Conservation (phyloP, 2,329 filamentous ascomycete genomes). For the Paraphaeosphaeria minitans region DNA sequence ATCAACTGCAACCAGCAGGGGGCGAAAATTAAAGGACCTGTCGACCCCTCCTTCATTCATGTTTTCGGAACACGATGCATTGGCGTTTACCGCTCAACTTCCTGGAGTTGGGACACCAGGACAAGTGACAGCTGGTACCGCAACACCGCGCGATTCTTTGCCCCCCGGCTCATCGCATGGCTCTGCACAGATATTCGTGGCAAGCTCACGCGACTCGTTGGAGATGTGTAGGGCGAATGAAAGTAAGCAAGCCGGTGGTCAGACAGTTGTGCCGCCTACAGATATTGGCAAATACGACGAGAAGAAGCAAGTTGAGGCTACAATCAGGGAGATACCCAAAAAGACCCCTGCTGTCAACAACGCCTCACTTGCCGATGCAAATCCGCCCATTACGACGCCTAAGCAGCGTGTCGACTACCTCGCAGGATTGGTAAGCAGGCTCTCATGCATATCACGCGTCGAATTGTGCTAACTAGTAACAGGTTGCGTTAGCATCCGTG, state of each 20-base stretch:
- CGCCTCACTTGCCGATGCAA: background rate
- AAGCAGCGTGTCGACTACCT: conserved; percentile 48
- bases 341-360: background rate
- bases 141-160: background rate
- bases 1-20: background rate
- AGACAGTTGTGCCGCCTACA: no score
- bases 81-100: conserved; percentile 9
- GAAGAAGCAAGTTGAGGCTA: conserved; percentile 11
- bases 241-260: background rate
- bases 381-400: conserved; percentile 10
- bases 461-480: background rate
- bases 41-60: conserved; percentile 2
- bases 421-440: conserved; percentile 43
- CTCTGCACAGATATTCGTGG: background rate
- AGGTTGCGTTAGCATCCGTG: conserved; percentile 43
- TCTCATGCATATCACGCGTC: background rate
- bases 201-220: background rate
- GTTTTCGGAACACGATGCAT: conserved; percentile 10
- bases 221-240: background rate
- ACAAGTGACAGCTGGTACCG: conserved; percentile 8
- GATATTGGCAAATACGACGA: conserved; percentile 1
- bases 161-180: background rate
- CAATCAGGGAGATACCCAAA: conserved; percentile 11
- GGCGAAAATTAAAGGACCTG: background rate
- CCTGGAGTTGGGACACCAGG: conserved; percentile 13